phyloP scores from a whole-genome alignment of 805 yeast genomes.

The Myxozyma sirexii region DNA sequence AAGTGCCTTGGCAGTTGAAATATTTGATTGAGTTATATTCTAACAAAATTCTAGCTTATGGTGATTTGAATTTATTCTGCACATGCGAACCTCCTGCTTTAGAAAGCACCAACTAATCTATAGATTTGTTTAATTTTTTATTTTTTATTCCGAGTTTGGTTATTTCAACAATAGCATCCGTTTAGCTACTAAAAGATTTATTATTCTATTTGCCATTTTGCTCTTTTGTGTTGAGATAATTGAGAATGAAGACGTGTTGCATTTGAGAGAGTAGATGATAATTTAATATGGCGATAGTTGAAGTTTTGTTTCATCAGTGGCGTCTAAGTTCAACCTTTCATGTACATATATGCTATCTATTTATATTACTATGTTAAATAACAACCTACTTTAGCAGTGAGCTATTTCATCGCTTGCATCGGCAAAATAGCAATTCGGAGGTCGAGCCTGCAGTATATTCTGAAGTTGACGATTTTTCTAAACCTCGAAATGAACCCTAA shows the following conservation, averaged over 20 bases:
- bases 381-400: neutral
- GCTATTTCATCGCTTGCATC: too few relatives aligned
- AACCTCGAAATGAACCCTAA: too few relatives aligned
- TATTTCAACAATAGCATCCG: neutral
- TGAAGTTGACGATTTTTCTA: too few relatives aligned
- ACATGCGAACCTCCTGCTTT: constrained; percentile 57
- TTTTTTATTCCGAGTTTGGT: neutral
- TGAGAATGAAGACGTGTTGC: neutral
- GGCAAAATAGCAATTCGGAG: too few relatives aligned
- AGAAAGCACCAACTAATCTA: neutral
- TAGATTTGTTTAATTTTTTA: neutral
- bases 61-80: constrained; percentile 89
- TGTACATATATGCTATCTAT: neutral
- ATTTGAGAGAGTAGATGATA: too few relatives aligned
- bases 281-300: too few relatives aligned
- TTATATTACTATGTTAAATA: neutral
- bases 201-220: too few relatives aligned
- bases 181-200: too few relatives aligned
- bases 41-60: constrained; percentile 56
- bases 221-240: too few relatives aligned
- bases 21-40: neutral
- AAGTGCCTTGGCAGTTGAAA: neutral
- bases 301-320: neutral
- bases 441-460: too few relatives aligned
- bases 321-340: constrained; percentile 6